A percentile compares a stretch with the other conserved stretches of the same genome.
Evolutionary conservation across 2,329 filamentous ascomycete species (phyloP).

Genomic region (Phialocephala sp.): DNA sequence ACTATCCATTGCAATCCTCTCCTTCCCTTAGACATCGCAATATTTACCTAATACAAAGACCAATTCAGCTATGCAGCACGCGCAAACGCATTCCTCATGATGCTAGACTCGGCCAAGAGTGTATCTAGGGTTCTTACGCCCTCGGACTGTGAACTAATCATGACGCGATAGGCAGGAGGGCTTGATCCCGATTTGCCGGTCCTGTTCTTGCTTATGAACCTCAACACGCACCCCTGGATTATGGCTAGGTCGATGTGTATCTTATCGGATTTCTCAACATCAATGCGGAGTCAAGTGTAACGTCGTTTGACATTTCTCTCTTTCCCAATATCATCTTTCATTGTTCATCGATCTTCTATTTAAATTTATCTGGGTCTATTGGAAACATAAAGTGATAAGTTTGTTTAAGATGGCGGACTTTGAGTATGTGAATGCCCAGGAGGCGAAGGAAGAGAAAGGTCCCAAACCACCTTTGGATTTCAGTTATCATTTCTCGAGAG

Average conservation of each 20-base stretch:
- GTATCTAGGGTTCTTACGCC: constrained; percentile 1
- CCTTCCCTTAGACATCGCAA: neutral
- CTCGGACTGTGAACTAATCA: neutral
- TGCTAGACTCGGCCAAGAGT: neutral
- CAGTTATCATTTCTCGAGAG: constrained; percentile 77
- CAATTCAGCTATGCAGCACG: neutral
- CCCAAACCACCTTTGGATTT: constrained; percentile 68
- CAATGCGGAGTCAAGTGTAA: constrained; percentile 6
- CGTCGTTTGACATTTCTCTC: neutral
- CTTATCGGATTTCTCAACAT: constrained; percentile 13
- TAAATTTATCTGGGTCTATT: neutral
- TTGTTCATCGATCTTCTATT: neutral
- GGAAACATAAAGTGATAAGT: neutral
- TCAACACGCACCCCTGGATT: neutral
- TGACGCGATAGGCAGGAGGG: constrained; percentile 5
- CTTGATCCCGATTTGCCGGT: constrained; percentile 6
- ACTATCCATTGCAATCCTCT: neutral
- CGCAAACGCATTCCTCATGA: neutral
- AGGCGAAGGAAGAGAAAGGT: constrained; percentile 20
- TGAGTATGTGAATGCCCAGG: constrained; percentile 32
- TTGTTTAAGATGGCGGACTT: constrained; percentile 36
- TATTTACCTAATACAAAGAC: neutral
- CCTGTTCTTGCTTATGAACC: neutral
- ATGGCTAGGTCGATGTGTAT: neutral
- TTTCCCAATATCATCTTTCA: neutral